phyloP scores from a whole-genome alignment of 805 yeast species.

The Saturnispora halmiae region DNA sequence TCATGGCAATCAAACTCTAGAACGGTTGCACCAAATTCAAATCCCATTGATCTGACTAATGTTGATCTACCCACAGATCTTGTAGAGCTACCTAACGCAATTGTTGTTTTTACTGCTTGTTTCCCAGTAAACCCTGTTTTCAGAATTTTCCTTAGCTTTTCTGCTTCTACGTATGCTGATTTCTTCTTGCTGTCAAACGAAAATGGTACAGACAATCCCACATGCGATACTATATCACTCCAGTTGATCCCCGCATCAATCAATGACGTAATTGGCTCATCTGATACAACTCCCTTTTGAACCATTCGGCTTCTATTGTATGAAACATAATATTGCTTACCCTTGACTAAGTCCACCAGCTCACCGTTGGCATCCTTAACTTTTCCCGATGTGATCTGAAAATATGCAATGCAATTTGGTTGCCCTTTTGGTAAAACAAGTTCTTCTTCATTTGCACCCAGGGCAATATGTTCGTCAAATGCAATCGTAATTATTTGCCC shows the following conservation, averaged over 20 bases:
- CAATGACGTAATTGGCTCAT: constrained; percentile 23
- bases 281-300: constrained; percentile 51
- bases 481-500: constrained; percentile 71
- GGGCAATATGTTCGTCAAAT: constrained; percentile 60
- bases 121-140: constrained; percentile 37
- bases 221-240: not conserved
- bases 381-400: constrained; percentile 49
- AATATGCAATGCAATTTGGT: constrained; percentile 80
- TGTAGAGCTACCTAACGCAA: constrained; percentile 58
- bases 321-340: constrained; percentile 48
- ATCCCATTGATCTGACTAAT: constrained; percentile 45
- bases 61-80: constrained; percentile 76
- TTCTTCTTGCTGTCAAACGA: constrained; percentile 8
- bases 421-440: constrained; percentile 45
- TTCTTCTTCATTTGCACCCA: constrained; percentile 14
- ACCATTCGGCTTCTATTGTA: constrained; percentile 59
- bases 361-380: constrained; percentile 24
- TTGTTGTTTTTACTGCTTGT: constrained; percentile 45
- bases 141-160: constrained; percentile 43
- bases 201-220: not conserved
- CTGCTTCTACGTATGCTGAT: constrained; percentile 39
- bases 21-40: constrained; percentile 55
- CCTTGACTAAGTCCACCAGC: constrained; percentile 17
- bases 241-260: constrained; percentile 3
- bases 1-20: constrained; percentile 65